Evolutionary conservation across 2,329 filamentous ascomycete species (phyloP).

Genomic region (Cordyceps fumosorosea): DNA sequence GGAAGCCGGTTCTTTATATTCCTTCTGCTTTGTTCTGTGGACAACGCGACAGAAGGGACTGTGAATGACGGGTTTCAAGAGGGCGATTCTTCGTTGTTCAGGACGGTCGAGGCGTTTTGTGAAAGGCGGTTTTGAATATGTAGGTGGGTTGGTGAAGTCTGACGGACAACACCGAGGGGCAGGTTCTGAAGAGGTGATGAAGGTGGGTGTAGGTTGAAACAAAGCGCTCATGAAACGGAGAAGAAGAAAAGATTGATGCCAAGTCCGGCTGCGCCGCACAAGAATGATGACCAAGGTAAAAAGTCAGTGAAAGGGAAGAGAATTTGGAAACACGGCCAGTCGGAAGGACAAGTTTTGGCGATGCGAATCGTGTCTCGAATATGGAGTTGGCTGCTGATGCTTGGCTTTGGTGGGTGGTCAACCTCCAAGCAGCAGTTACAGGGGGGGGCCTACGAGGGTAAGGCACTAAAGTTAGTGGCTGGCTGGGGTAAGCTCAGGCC

Average conservation of each 20-base stretch:
- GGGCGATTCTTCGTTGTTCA: not conserved
- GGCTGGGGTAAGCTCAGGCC: not conserved
- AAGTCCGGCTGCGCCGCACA: not conserved
- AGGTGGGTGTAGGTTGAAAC: not conserved
- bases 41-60: not conserved
- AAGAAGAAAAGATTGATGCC: not conserved
- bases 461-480: not conserved
- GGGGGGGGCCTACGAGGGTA: slow-evolving; percentile 1
- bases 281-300: not conserved
- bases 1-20: not conserved
- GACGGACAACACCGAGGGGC: not conserved
- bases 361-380: slow-evolving; percentile 28
- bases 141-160: not conserved
- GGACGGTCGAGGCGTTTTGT: not conserved
- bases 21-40: not conserved
- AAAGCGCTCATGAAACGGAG: not conserved
- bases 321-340: slow-evolving; percentile 10
- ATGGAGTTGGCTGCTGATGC: slow-evolving; percentile 17
- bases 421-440: no score
- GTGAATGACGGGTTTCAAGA: not conserved
- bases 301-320: not conserved
- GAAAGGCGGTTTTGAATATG: not conserved
- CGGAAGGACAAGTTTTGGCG: slow-evolving; percentile 16
- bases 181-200: not conserved
- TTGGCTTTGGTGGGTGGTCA: not conserved